These are phyloP conservation scores for Umbelopsis sp. DNA, from an alignment of 192 early-diverging fungal genomes.

Conservation along the genomic window DNA sequence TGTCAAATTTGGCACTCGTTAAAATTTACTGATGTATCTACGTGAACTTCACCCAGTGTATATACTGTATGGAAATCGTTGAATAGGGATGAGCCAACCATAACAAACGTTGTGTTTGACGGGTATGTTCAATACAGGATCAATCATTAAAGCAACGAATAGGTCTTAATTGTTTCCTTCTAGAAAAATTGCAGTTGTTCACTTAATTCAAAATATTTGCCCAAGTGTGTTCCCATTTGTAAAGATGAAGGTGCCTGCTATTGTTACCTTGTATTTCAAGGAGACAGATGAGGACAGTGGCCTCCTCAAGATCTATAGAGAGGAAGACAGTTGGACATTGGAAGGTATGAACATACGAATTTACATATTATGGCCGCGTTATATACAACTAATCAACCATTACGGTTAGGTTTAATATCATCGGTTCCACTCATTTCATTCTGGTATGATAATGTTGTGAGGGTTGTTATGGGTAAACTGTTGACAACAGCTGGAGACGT, in stretches of 20 bases:
- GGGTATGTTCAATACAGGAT: slow-evolving; percentile 15
- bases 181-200: slow-evolving; percentile 52
- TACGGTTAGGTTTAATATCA: slow-evolving; percentile 42
- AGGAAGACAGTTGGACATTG: slow-evolving; percentile 63
- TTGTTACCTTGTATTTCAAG: slow-evolving; percentile 51
- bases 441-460: slow-evolving; percentile 58
- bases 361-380: neutral
- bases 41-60: slow-evolving; percentile 11
- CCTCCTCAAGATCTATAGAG: slow-evolving; percentile 48
- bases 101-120: slow-evolving; percentile 40
- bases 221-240: slow-evolving; percentile 54
- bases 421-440: slow-evolving; percentile 56
- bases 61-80: slow-evolving; percentile 39
- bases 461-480: slow-evolving; percentile 49
- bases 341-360: slow-evolving; percentile 33
- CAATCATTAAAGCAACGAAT: neutral
- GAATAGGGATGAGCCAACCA: slow-evolving; percentile 34
- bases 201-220: slow-evolving; percentile 49
- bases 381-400: neutral
- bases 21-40: neutral
- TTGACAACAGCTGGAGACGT: slow-evolving; percentile 52
- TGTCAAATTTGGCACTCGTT: neutral
- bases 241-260: slow-evolving; percentile 50
- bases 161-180: slow-evolving; percentile 2
- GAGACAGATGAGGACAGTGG: slow-evolving; percentile 47